Evolutionary conservation across 2,329 filamentous ascomycete species (phyloP), one percentile per base, ranked within the genome.

Genomic region (Curvularia spicifera): DNA sequence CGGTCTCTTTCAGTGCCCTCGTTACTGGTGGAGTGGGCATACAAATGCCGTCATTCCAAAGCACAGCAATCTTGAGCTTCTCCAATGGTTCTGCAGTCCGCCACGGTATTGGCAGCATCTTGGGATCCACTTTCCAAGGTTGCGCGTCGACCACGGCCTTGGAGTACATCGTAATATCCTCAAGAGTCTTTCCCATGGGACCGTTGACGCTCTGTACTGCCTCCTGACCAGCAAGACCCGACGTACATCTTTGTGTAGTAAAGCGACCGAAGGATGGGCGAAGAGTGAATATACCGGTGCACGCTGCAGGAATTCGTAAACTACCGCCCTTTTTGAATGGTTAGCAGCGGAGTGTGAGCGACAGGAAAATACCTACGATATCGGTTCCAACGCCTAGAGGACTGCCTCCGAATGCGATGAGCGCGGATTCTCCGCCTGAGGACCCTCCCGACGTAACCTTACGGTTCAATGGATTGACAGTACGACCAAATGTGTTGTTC

Each of bases 381-480:
- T 90, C 87, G 0, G 87, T 87, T 1, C 87, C 87, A 0, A 89
- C 79, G 9, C 89, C 89, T 0, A 89, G 60, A 0, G 83, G 80
- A 58, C 83, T 86, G 15, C 88, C 89, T 9, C 76, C 75, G 56
- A 90, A 82, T 0, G 79, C 78, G 35, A 91, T 81, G 2, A 91
- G 79, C 0, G 88, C 87, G 5, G 83, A 83, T 69, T 91, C 89
- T 44, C 89, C 89, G 2, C 89, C 89, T 0, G 86, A 88, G 37
- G 84, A 87, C 9, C 89, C 89, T 10, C 89, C 89, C 22, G 83
- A 83, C 0, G 87, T 89, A 3, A 86, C 78, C 2, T 76, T 76
- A 24, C 85, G 81, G 68, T 89, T 88, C 6, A 78, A 75, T 0
- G 89, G 88, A 68, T 89, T 89, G 22, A 85, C 71, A 0, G 86